Percentiles rank a stretch among this genome's conserved stretches.
Conservation (phyloP, 345 rosid species). For the Arabidopsis suecica region DNA sequence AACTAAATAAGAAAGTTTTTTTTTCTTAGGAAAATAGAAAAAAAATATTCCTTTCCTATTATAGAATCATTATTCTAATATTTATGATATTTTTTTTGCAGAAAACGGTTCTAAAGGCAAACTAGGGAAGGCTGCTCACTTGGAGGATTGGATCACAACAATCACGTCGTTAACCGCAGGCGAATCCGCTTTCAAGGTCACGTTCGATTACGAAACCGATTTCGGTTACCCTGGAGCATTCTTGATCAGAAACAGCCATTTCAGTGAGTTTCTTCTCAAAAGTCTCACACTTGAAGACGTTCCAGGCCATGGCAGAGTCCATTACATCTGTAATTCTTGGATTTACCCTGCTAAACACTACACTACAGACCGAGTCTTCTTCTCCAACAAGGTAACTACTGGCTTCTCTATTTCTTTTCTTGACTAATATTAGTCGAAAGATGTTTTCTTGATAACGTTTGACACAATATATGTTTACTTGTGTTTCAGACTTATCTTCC, state of each 20-base stretch:
- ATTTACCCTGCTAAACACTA: constrained; percentile 68
- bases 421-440: neutral
- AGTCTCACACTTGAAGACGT: constrained; percentile 71
- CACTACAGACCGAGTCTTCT: constrained; percentile 68
- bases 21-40: too few relatives aligned
- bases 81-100: neutral
- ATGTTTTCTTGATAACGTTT: neutral
- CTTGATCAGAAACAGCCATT: constrained; percentile 60
- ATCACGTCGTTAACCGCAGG: constrained; percentile 47
- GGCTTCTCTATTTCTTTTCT: neutral
- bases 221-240: constrained; percentile 78
- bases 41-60: too few relatives aligned
- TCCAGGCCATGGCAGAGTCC: constrained; percentile 70
- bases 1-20: neutral
- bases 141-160: constrained; percentile 58
- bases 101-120: constrained; percentile 53
- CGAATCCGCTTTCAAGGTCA: constrained; percentile 58
- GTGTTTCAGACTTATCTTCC: constrained; percentile 74
- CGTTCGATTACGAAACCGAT: constrained; percentile 61
- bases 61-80: neutral
- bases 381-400: constrained; percentile 67
- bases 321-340: constrained; percentile 89
- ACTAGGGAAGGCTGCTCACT: constrained; percentile 61
- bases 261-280: constrained; percentile 70
- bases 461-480: constrained; percentile 12